These are phyloP conservation scores for Calonectria leucothoes DNA, from an alignment of 2,329 filamentous ascomycete genomes.

Conservation along the genomic window DNA sequence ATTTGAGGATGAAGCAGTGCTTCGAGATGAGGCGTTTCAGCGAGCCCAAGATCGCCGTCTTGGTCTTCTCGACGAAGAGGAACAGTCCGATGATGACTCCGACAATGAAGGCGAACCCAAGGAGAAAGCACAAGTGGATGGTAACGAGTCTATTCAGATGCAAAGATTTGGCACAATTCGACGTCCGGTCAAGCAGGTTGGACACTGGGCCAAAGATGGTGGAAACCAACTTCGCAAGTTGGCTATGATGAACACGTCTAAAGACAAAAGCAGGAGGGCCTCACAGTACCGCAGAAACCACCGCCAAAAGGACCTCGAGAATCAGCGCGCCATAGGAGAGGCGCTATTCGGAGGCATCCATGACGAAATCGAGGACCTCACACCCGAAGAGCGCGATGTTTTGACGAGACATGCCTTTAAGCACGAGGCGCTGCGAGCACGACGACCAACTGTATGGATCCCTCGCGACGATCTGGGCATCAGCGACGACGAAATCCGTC, in stretches of 20 bases:
- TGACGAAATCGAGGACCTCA: conserved; percentile 95
- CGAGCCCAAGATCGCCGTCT: conserved; percentile 79
- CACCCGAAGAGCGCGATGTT: conserved; percentile 86
- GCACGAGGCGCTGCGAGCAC: conserved; percentile 86
- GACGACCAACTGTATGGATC: conserved; percentile 92
- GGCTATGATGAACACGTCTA: conserved; percentile 43
- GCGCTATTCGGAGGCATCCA: conserved; percentile 88
- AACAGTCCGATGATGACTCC: conserved; percentile 54
- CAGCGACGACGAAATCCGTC: conserved; percentile 88
- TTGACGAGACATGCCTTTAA: conserved; percentile 90
- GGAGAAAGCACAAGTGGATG: conserved; percentile 45
- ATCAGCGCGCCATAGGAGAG: conserved; percentile 78
- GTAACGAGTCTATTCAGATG: conserved; percentile 53
- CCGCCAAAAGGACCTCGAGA: conserved; percentile 73
- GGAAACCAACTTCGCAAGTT: conserved; percentile 61
- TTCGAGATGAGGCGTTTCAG: conserved; percentile 91
- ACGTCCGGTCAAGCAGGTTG: conserved; percentile 58
- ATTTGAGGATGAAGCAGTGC: conserved; percentile 91
- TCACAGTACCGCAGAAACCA: conserved; percentile 61
- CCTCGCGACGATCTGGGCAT: conserved; percentile 91
- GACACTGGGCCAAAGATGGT: conserved; percentile 54
- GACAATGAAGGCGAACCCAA: conserved; percentile 57
- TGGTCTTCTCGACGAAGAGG: conserved; percentile 67
- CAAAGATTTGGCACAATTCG: conserved; percentile 53
- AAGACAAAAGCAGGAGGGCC: conserved; percentile 49